Conservation (phyloP, 768 basidiomycete genomes). For the Candolleomyces aberdarensis region DNA sequence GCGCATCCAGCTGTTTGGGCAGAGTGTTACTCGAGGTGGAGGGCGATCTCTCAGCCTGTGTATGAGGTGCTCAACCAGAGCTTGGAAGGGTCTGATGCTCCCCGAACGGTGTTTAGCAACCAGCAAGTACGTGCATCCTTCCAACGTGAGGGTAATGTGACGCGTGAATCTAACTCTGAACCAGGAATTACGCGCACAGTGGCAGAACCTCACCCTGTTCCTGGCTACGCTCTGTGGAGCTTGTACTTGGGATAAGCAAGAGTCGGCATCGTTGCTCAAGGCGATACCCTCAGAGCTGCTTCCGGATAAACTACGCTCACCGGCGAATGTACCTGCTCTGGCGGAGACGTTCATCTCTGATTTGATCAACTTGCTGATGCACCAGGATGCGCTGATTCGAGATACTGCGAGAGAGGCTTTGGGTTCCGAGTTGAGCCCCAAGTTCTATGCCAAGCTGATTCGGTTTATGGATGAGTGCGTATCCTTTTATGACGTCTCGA, state of each 20-base stretch:
- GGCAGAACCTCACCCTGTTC: constrained; percentile 83
- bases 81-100: constrained; percentile 24
- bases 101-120: constrained; percentile 18
- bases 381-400: constrained; percentile 63
- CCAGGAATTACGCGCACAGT: constrained; percentile 74
- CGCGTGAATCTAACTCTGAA: background rate
- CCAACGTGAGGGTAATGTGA: background rate
- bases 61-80: constrained; percentile 36
- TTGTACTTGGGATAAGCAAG: constrained; percentile 52
- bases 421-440: constrained; percentile 72
- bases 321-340: constrained; percentile 54
- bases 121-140: constrained; percentile 23
- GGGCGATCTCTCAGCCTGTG: constrained; percentile 56
- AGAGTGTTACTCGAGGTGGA: constrained; percentile 80
- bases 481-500: background rate
- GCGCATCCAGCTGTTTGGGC: constrained; percentile 80
- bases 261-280: constrained; percentile 45
- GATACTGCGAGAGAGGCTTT: constrained; percentile 80
- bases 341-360: constrained; percentile 65
- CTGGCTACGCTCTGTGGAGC: constrained; percentile 71
- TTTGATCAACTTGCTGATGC: constrained; percentile 65
- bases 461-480: constrained; percentile 74
- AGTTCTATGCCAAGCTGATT: constrained; percentile 64
- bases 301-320: constrained; percentile 71
- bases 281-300: constrained; percentile 56